These are phyloP conservation scores for Kwoniella mangroviensis DNA, from an alignment of 768 basidiomycete genomes.

Conservation along the genomic window DNA sequence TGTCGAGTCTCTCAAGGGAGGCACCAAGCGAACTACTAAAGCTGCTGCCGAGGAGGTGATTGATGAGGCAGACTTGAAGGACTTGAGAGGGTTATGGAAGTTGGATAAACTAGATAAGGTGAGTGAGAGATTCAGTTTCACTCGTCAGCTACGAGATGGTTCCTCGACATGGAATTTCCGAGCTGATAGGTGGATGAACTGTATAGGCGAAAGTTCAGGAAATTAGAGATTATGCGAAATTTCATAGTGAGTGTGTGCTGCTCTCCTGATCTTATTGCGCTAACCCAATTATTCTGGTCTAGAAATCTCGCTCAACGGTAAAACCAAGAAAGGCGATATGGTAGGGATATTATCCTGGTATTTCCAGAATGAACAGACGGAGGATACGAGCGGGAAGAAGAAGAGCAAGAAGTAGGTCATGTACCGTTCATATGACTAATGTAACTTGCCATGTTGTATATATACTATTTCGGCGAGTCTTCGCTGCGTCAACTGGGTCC, in stretches of 20 bases:
- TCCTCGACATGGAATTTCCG: not conserved
- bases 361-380: conserved; percentile 23
- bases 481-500: too few species aligned
- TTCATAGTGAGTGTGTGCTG: conserved; percentile 39
- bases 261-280: not conserved
- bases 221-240: conserved; percentile 42
- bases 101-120: conserved; percentile 71
- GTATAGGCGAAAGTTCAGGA: conserved; percentile 47
- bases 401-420: conserved; percentile 23
- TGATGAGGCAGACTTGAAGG: conserved; percentile 70
- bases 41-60: conserved; percentile 1
- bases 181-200: conserved; percentile 12
- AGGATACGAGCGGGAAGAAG: conserved; percentile 7
- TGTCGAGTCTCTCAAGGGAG: conserved; percentile 58
- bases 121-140: conserved; percentile 2
- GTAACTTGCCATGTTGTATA: too few species aligned
- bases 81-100: conserved; percentile 71
- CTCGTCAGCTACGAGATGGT: not conserved
- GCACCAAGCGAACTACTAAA: conserved; percentile 29
- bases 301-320: conserved; percentile 42
- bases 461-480: too few species aligned
- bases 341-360: conserved; percentile 30
- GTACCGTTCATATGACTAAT: not conserved
- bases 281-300: not conserved
- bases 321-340: conserved; percentile 48